Evolutionary conservation across 495 filamentous ascomycete genomes (phyloP), one percentile per base, ranked within the genome.

Genomic region (Pyrenula massariospora): DNA sequence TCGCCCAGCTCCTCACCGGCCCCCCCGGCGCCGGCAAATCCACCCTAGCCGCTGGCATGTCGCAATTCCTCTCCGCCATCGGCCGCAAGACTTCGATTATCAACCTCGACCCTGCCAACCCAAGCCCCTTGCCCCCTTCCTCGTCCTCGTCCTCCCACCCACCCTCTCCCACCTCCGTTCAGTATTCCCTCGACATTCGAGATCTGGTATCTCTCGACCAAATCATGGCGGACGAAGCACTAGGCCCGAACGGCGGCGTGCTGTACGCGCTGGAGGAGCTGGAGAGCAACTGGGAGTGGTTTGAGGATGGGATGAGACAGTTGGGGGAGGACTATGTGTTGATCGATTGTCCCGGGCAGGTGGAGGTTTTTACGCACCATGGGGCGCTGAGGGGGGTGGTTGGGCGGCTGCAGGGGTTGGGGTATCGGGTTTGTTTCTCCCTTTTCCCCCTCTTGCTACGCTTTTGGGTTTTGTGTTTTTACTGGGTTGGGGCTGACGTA

Each of bases 11-110:
- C 22, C 85, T 96, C 12, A 85, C 96, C 57, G 93, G 93, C 12
- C 89, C 92, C 23, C 92, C 93, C 8, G 93, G 93, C 59, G 82
- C 91, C 22, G 93, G 93, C 19, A 98, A 98, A 72, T 95, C 91
- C 50, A 98, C 93, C 3, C 96, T 94, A 69, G 96, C 91, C 77
- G 87, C 96, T 81, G 93, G 93, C 61, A 95, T 98, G 88, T 88
- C 95, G 62, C 93, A 98, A 73, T 97, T 96, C 77, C 85, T 96
- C 76, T 82, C 82, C 56, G 91, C 93, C 53, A 95, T 98, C 65
- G 89, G 89, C 48, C 86, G 93, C 47, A 91, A 93, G 73, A 95
- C 89, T 74, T 93, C 90, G 12, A 80, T 95, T 48, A 88, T 96
- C 56, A 98, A 98, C 70, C 85, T 98, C 59, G 93, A 98, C 73